Base-by-base conservation (phyloP, 2,329 filamentous ascomycete genomes). In the Mollisia scopiformis region DNA sequence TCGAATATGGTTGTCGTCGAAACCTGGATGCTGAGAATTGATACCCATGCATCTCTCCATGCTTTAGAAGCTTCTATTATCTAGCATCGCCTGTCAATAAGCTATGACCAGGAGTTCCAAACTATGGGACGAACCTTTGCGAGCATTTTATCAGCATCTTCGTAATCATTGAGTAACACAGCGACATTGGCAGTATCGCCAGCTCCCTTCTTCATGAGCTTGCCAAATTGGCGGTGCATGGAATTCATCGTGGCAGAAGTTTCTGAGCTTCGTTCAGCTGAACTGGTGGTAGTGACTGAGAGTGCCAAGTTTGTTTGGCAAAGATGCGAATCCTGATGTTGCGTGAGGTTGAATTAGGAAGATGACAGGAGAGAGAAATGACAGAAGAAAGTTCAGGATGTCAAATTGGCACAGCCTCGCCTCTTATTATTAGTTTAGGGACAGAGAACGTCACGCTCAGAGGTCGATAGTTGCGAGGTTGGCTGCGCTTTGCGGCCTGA, bases 1-100 rank as follows among this genome's bases (percentile, higher is more conserved):
- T 92, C 87, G 73, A 91, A 89, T 69, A 89, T 85, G 65, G 86
- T 82, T 52, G 87, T 79, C 61, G 90, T 80, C 43, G 85, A 83
- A 62, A 89, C 81, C 73, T 94, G 91, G 61, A 87, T 82, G 59
- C 82, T 82, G 59, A 91, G 83, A 66, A 94, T 87, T 61, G 86
- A 84, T 6, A 87, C 82, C 92, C 92, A 96, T 11, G 88, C 84
- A 70, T 94, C 89, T 71, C 89, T 86, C 88, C 91, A 95, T 72
- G 86, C 81, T 74, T 87, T 90, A 37, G 88, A 86, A 63, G 89
- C 87, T 66, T 92, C 89, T 68, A 93, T 85, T 68, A 95, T 85
- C 90, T 94, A 67, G 25, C 56, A 19, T 41, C 46, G 10, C 63
- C 49, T 61, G 61, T 68, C 41, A 68, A 61, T 55, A 50, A 27